Conservation (phyloP, 176 grass and related monocot species). For the Urochloa ruziziensis region DNA sequence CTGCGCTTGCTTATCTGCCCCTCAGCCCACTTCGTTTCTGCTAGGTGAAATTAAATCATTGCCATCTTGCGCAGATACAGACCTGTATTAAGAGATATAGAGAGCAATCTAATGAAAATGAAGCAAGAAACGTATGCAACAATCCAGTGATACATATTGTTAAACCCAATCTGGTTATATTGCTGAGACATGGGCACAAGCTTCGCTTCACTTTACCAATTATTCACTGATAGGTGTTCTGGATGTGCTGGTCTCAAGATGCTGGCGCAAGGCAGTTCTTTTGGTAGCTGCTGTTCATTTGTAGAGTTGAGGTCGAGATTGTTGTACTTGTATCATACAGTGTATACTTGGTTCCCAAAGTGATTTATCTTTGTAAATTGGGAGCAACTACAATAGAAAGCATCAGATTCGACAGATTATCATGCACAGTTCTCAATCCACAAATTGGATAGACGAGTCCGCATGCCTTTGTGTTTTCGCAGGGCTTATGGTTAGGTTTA, state of each 20-base stretch:
- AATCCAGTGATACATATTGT: slow-evolving; percentile 34
- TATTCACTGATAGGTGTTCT: not conserved
- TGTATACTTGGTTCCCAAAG: not conserved
- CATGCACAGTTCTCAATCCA: not conserved
- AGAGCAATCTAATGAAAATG: slow-evolving; percentile 92
- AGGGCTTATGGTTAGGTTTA: not conserved
- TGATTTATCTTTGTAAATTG: slow-evolving; percentile 27
- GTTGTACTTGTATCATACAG: slow-evolving; percentile 10
- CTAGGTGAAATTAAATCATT: slow-evolving; percentile 18
- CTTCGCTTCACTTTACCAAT: too few relatives aligned
- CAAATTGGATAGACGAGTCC: too few relatives aligned
- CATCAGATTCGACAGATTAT: not conserved
- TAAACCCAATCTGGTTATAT: slow-evolving; percentile 19
- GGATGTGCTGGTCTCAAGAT: not conserved
- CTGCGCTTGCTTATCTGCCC: slow-evolving; percentile 9
- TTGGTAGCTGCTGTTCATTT: not conserved
- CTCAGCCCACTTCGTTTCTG: not conserved
- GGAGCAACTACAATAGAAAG: not conserved
- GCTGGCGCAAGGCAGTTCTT: not conserved
- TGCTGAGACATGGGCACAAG: not conserved
- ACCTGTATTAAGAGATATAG: slow-evolving; percentile 75
- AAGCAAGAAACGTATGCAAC: slow-evolving; percentile 95
- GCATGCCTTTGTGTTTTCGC: too few relatives aligned
- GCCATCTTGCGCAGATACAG: slow-evolving; percentile 67
- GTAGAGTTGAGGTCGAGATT: not conserved